Evolutionary conservation across 805 yeast species (phyloP).

Genomic region (Candida wancherniae): DNA sequence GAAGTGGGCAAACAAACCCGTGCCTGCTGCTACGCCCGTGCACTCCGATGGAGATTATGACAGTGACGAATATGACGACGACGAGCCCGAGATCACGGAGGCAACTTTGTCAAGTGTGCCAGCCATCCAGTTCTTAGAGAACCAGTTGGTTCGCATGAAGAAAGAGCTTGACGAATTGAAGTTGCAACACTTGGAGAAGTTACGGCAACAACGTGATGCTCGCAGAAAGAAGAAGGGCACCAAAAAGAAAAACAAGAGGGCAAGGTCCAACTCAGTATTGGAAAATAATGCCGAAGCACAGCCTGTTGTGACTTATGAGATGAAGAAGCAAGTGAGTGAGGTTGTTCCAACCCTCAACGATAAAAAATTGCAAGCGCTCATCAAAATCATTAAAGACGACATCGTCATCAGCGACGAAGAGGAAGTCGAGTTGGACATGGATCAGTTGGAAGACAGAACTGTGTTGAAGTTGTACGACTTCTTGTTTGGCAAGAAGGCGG

Average conservation of each 20-base stretch:
- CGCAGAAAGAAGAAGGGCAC: conserved; percentile 39
- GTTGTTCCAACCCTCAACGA: conserved; percentile 74
- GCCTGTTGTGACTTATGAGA: conserved; percentile 75
- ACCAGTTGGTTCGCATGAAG: conserved; percentile 80
- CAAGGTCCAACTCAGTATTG: conserved; percentile 22
- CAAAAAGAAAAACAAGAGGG: conserved; percentile 26
- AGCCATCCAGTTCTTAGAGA: conserved; percentile 84
- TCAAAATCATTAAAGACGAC: conserved; percentile 78
- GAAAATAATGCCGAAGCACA: conserved; percentile 21
- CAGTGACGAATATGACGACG: conserved; percentile 48
- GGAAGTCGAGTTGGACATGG: conserved; percentile 90
- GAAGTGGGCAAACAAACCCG: conserved; percentile 72
- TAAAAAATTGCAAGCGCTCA: conserved; percentile 74
- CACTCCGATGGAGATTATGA: conserved; percentile 41
- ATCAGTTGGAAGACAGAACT: conserved; percentile 80
- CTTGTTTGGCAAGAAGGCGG: conserved; percentile 48
- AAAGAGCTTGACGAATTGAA: conserved; percentile 79
- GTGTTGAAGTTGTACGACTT: conserved; percentile 78
- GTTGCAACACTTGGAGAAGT: conserved; percentile 64
- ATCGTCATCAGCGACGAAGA: conserved; percentile 66
- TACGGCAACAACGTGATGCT: conserved; percentile 58
- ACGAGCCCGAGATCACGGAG: conserved; percentile 55
- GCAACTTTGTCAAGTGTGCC: conserved; percentile 66
- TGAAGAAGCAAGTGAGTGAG: conserved; percentile 92
- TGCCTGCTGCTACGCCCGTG: conserved; percentile 62